Evolutionary conservation across 2,329 filamentous ascomycete genomes (phyloP).

Genomic region (Orbilia quercus): DNA sequence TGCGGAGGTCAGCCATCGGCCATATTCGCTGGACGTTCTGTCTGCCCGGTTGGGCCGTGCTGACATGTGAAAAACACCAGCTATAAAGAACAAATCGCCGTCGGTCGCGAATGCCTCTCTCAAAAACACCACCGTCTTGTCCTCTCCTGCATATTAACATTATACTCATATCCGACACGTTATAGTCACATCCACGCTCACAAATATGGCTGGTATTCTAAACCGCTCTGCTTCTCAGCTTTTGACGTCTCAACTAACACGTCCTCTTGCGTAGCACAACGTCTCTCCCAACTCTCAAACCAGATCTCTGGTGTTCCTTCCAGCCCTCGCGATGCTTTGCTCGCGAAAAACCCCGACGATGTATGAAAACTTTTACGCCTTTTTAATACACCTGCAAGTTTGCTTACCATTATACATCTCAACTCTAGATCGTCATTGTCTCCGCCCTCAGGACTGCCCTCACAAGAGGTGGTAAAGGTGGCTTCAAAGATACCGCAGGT

Average conservation of each 20-base stretch:
- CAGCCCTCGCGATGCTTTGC: constrained; percentile 69
- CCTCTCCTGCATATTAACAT: background rate
- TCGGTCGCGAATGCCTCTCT: background rate
- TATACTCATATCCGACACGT: background rate
- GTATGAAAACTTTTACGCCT: constrained; percentile 64
- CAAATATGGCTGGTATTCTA: constrained; percentile 42
- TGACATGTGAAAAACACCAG: constrained; percentile 40
- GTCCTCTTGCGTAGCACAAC: constrained; percentile 33
- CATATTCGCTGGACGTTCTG: background rate
- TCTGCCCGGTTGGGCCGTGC: background rate
- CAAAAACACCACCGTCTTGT: background rate
- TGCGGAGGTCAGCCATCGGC: constrained; percentile 5
- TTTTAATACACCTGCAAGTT: background rate
- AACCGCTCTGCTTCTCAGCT: background rate
- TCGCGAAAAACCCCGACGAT: constrained; percentile 76
- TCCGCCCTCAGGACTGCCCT: constrained; percentile 90
- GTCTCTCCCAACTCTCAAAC: constrained; percentile 59
- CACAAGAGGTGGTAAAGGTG: constrained; percentile 91
- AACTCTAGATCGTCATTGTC: constrained; percentile 81
- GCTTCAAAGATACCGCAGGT: constrained; percentile 92
- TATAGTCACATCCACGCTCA: background rate
- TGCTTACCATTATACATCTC: constrained; percentile 13
- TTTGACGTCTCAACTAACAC: constrained; percentile 1
- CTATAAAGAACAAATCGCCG: constrained; percentile 13
- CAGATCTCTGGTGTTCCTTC: constrained; percentile 63